phyloP scores from a whole-genome alignment of 768 basidiomycete species.

The Psilocybe sp. region DNA sequence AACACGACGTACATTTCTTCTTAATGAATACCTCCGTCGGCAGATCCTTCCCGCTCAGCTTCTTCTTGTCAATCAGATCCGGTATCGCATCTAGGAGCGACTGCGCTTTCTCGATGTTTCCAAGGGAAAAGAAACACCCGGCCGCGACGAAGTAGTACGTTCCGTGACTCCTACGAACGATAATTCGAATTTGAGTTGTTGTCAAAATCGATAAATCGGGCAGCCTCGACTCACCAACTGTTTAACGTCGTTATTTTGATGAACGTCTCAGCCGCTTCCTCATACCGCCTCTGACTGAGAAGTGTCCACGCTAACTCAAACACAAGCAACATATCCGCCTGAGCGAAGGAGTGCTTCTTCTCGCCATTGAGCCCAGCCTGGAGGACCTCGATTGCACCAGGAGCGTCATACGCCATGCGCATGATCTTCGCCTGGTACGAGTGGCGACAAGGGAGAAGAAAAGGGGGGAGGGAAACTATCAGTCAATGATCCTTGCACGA shows the following conservation, averaged over 20 bases:
- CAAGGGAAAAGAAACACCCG: slow-evolving; percentile 62
- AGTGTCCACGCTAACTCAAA: slow-evolving; percentile 82
- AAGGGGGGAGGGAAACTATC: too few species aligned
- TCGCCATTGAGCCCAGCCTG: slow-evolving; percentile 53
- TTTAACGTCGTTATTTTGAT: slow-evolving; percentile 64
- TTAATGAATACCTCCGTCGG: slow-evolving; percentile 78
- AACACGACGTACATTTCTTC: slow-evolving; percentile 57
- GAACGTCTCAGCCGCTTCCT: slow-evolving; percentile 68
- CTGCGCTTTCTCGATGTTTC: slow-evolving; percentile 55
- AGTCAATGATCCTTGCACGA: slow-evolving; percentile 32
- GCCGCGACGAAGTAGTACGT: slow-evolving; percentile 79
- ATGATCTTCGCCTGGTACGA: slow-evolving; percentile 70
- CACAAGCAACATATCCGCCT: slow-evolving; percentile 72
- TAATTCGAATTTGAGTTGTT: background rate
- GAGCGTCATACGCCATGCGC: slow-evolving; percentile 65
- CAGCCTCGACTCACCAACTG: slow-evolving; percentile 48
- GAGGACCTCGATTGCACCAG: slow-evolving; percentile 63
- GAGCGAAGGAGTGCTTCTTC: slow-evolving; percentile 55
- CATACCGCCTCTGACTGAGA: slow-evolving; percentile 59
- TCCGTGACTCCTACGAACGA: slow-evolving; percentile 58
- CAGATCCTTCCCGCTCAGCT: slow-evolving; percentile 60
- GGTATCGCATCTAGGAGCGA: slow-evolving; percentile 62
- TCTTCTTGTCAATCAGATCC: slow-evolving; percentile 53
- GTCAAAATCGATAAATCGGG: background rate
- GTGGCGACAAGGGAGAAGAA: too few species aligned